Base-by-base conservation (phyloP, 176 grass and related monocot species). In the Urochloa ruziziensis region DNA sequence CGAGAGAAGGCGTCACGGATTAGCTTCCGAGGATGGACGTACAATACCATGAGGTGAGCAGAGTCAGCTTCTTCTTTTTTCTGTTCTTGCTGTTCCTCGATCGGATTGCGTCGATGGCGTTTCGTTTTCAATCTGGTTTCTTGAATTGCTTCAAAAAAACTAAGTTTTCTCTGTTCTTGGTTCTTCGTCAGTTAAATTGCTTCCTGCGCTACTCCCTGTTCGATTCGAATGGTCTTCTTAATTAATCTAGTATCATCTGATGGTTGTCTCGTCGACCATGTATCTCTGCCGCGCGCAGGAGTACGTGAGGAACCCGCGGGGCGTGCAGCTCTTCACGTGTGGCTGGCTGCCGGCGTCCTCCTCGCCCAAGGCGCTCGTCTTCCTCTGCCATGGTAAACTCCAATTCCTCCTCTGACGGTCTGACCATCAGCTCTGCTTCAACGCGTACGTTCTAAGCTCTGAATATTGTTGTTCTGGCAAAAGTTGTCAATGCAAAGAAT, bases 311-410 rank as follows among this genome's bases (percentile, higher is more conserved):
- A 98, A 83, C 80, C 58, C 87, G 10, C 90, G 96, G 81, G 96
- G 96, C 12, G 67, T 90, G 53, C 87, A 83, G 74, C 92, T 98
- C 52, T 95, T 95, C 85, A 98, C 96, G 0, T 98, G 93, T 84
- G 87, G 82, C 62, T 98, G 96, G 96, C n/a, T 95, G 25, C 96
- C 96, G 10, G 15, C 81, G 40, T 83, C 89, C 28, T 70, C 89
- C 51, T 74, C 93, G 23, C 85, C 93, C 27, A 98, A 92, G 62
- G 96, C 96, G 51, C 93, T 98, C 32, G 80, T 98, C 89, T 98
- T 98, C 82, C 96, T 98, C 21, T 98, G 96, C 70, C 93, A 98
- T 79, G 96, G 96, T 93, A 54, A 4, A 8, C 4, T 5, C 19
- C 10, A 0, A 28, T 60, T 25, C 27, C 33, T 48, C 27, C n/a